Evolutionary conservation across 1,284 basidiomycete genomes (phyloP).

Genomic region (Heimioporus retisporus): DNA sequence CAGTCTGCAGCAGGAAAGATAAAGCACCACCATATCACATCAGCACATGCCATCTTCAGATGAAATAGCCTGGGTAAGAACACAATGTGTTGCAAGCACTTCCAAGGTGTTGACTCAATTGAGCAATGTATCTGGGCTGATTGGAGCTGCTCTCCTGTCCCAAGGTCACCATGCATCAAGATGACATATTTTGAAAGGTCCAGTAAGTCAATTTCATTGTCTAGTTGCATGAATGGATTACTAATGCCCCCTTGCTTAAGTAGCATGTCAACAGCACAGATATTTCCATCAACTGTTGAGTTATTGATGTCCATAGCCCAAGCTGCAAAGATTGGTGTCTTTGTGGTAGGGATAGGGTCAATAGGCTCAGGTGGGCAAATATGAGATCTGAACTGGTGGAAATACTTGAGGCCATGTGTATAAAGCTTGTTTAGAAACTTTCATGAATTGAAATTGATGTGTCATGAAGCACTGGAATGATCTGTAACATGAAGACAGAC

Average conservation of each 20-base stretch:
- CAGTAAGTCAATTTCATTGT: not conserved
- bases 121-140: conserved; percentile 5
- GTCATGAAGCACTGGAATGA: too few relatives aligned
- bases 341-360: not conserved
- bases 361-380: not conserved
- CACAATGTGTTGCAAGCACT: conserved; percentile 33
- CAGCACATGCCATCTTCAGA: conserved; percentile 45
- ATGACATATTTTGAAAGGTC: conserved; percentile 32
- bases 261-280: not conserved
- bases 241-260: not conserved
- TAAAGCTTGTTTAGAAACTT: not conserved
- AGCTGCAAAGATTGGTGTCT: conserved; percentile 1
- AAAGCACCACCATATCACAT: conserved; percentile 39
- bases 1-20: conserved; percentile 11
- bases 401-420: not conserved
- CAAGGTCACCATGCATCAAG: conserved; percentile 40
- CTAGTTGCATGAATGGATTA: not conserved
- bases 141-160: conserved; percentile 28
- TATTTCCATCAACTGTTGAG: not conserved
- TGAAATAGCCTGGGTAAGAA: conserved; percentile 44
- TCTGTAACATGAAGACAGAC: too few relatives aligned
- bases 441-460: conserved; percentile 2
- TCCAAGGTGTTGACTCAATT: conserved; percentile 26
- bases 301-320: not conserved
- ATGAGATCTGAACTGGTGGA: not conserved